Base-by-base conservation (phyloP, 2,329 filamentous ascomycete species). In the Sclerotinia spermophila region DNA sequence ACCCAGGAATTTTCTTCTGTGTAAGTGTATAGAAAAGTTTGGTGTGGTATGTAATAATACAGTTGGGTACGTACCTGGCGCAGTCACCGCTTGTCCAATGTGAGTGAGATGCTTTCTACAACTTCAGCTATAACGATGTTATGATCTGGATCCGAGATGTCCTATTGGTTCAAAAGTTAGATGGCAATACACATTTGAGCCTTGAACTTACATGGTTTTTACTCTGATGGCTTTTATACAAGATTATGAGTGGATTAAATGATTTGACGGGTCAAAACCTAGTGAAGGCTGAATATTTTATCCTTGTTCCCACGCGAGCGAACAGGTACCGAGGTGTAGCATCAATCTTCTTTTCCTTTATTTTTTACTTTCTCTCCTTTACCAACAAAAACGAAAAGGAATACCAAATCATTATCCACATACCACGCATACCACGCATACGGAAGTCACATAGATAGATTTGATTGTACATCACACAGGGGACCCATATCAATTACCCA, bases 81-180 rank as follows among this genome's bases (percentile, higher is more conserved):
- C 67, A 69, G 67, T 55, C 58, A 69, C 58, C 67, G 67, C 67
- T 64, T 69, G 67, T 68, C 67, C 44, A 45, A 69, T 64, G 67
- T 38, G 21, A 67, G 51, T 67, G 38, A 69, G 59, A 69, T 69
- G 27, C 38, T 38, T 56, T 44, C 58, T 44, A 40, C 24, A 44
- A n/a, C 68, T 65, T 69, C 68, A 69, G 68, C 68, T 69, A 56
- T 61, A 59, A n/a, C 42, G 66, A 68, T 60, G 30, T 38, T 45
- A 10, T 60, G 33, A 21, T 21, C 15, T 48, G 7, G 30, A 44
- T 45, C 15, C 40, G 24, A 51, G 3, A 11, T 5, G 24, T n/a
- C 53, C 30, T 38, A 68, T 68, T 68, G 66, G 66, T 24, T 17
- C 15, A 19, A 15, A 21, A 24, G 24, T 30, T 19, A 6, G 24